These are phyloP conservation scores for Claviceps purpurea DNA, from an alignment of 2,329 filamentous ascomycete species.

Conservation along the genomic window DNA sequence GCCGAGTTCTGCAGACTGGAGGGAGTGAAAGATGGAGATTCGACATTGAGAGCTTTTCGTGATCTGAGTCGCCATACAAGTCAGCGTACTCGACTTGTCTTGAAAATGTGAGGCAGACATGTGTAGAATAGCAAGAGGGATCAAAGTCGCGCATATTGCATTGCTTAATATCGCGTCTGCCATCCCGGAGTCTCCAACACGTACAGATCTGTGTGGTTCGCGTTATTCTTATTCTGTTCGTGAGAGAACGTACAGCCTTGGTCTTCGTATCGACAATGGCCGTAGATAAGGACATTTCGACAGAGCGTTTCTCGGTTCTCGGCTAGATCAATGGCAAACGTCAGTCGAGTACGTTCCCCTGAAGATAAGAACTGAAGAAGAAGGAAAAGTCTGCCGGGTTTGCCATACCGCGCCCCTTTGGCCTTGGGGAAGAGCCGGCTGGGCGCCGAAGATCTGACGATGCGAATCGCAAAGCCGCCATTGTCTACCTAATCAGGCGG, in stretches of 20 bases:
- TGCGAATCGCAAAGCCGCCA: slow-evolving; percentile 34
- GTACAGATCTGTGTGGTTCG: slow-evolving; percentile 36
- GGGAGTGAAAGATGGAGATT: slow-evolving; percentile 91
- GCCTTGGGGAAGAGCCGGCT: slow-evolving; percentile 39
- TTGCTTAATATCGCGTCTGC: too few relatives aligned
- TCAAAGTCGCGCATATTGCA: too few relatives aligned
- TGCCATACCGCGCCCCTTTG: slow-evolving; percentile 40
- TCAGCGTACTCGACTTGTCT: background rate
- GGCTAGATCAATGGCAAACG: slow-evolving; percentile 16
- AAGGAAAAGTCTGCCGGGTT: background rate
- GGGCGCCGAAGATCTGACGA: slow-evolving; percentile 35
- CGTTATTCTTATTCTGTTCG: slow-evolving; percentile 49
- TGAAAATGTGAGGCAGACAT: background rate
- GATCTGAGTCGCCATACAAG: slow-evolving; percentile 20
- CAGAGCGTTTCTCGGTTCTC: slow-evolving; percentile 84
- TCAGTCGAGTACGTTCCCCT: slow-evolving; percentile 2
- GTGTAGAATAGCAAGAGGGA: background rate
- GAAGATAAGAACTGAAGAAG: too few relatives aligned
- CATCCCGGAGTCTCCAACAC: slow-evolving; percentile 11
- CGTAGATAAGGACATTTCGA: slow-evolving; percentile 86
- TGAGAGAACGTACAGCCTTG: slow-evolving; percentile 87
- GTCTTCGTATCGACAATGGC: slow-evolving; percentile 83
- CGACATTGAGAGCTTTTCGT: slow-evolving; percentile 81
- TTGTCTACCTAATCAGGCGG: slow-evolving; percentile 22
- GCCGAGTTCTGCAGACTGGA: slow-evolving; percentile 29